These are phyloP conservation scores for Cyathus striatus DNA, from an alignment of 768 basidiomycete species.

Conservation along the genomic window DNA sequence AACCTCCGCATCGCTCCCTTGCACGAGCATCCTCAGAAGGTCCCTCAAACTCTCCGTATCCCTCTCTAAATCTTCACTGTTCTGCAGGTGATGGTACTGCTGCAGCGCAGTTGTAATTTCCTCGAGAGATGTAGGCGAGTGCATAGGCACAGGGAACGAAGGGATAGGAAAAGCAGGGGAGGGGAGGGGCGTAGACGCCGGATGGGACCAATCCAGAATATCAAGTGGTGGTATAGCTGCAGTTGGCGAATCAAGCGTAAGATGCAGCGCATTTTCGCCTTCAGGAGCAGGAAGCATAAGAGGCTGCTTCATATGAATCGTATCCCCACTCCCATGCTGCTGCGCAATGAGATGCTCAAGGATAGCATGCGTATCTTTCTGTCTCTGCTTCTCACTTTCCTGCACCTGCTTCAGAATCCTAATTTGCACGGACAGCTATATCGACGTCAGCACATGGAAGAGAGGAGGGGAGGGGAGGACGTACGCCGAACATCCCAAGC, in stretches of 20 bases:
- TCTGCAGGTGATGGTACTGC: constrained; percentile 21
- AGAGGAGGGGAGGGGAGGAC: constrained; percentile 8
- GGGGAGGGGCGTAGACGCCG: constrained; percentile 5
- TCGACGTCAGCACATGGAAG: background rate
- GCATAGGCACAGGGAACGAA: constrained; percentile 6
- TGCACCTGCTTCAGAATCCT: constrained; percentile 48
- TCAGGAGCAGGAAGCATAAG: background rate
- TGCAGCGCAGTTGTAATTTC: constrained; percentile 15
- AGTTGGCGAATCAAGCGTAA: constrained; percentile 5
- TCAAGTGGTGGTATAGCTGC: background rate
- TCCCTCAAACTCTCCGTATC: constrained; percentile 54
- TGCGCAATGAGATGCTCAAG: constrained; percentile 14
- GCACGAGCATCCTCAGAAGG: constrained; percentile 55
- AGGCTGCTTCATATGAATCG: too few species aligned
- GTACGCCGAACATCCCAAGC: constrained; percentile 50
- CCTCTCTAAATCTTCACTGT: constrained; percentile 35
- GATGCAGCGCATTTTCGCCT: constrained; percentile 5
- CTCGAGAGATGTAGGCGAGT: background rate
- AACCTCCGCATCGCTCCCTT: constrained; percentile 59
- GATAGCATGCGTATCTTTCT: constrained; percentile 28
- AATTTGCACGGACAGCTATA: constrained; percentile 30
- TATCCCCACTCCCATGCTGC: too few species aligned
- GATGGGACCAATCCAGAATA: background rate
- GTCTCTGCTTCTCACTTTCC: constrained; percentile 23
- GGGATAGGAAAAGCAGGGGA: constrained; percentile 4